Base-by-base conservation (phyloP, 805 yeast genomes). In the Phaffomyces opuntiae region DNA sequence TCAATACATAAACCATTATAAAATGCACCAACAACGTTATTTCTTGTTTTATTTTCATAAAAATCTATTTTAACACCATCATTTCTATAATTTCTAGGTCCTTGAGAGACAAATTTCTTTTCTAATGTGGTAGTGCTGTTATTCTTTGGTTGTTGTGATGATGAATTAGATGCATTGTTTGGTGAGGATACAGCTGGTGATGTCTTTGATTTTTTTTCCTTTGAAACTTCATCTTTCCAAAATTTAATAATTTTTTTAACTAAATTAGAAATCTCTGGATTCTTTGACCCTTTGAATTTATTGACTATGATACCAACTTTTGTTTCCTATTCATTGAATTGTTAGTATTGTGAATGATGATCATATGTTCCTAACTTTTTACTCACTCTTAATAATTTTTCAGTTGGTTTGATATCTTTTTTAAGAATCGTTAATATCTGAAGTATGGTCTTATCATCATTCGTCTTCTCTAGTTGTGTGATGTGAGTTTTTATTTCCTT, bases 241-340 rank as follows among this genome's bases (percentile, higher is more conserved):
- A 74, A 71, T 54, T 80, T 77, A 56, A 93, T 89, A 69, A 90
- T 86, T 54, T 78, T 80, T 63, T 86, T 87, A 34, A 91, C 98
- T 36, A 85, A 66, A 2, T 73, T 66, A 12, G 83, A 71, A 39
- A 93, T 64, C 54, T 89, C 95, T 21, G 75, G 50, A 63, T 85
- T 87, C 29, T 66, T 59, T 40, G 81, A 79, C 9, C 86, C 67
- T 52, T 96, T 79, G 57, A 85, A 79, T 65, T 87, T 89, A 68
- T 93, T 93, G 37, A 93, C 97, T 9, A 90, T 91, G 16, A 93
- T 91, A 52, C 99, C 99, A n/a, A 93, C 91, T 64, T 88, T 89
- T 9, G 99, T 93, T 59, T 91, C 95, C 70, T 66, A 24, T 14
- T 29, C 14, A 9, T 29, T 11, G 13, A 9, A 12, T 12, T 27